These are phyloP conservation scores for Aspergillus latus DNA, from an alignment of 2,329 filamentous ascomycete species.

Conservation along the genomic window DNA sequence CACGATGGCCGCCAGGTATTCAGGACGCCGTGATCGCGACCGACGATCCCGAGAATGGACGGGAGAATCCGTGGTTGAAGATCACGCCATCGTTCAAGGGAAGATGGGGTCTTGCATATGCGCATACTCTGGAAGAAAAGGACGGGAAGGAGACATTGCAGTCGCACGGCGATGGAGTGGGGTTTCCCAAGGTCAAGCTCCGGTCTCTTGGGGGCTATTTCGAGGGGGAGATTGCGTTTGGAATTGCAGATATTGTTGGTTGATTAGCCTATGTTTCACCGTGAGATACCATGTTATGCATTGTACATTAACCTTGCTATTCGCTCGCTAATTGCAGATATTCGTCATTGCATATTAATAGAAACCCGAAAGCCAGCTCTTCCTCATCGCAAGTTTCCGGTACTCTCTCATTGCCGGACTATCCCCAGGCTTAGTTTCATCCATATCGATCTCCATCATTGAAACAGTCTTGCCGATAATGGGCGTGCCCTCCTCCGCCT, in stretches of 20 bases:
- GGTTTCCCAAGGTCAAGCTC: constrained; percentile 4
- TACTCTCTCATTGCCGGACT: constrained; percentile 39
- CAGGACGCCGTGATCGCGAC: constrained; percentile 1
- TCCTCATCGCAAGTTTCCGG: constrained; percentile 29
- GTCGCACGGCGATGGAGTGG: constrained; percentile 5
- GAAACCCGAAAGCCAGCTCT: constrained; percentile 28
- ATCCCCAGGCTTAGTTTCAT: constrained; percentile 26
- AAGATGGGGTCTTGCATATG: background rate
- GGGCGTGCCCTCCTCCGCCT: constrained; percentile 25
- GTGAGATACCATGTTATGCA: background rate
- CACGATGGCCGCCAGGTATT: background rate
- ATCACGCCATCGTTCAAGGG: constrained; percentile 1
- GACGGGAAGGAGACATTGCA: background rate
- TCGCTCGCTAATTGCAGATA: background rate
- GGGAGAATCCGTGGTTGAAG: constrained; percentile 3
- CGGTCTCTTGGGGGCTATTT: background rate
- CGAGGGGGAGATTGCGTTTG: background rate
- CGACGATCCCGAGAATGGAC: constrained; percentile 4
- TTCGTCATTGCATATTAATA: constrained; percentile 20
- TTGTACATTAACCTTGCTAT: too few species aligned
- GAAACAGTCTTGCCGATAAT: constrained; percentile 2
- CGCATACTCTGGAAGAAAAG: background rate
- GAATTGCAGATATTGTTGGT: background rate
- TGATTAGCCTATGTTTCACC: background rate
- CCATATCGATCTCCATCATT: constrained; percentile 19